phyloP scores from a whole-genome alignment of 2,329 filamentous ascomycete species.

The Amphichorda felina region DNA sequence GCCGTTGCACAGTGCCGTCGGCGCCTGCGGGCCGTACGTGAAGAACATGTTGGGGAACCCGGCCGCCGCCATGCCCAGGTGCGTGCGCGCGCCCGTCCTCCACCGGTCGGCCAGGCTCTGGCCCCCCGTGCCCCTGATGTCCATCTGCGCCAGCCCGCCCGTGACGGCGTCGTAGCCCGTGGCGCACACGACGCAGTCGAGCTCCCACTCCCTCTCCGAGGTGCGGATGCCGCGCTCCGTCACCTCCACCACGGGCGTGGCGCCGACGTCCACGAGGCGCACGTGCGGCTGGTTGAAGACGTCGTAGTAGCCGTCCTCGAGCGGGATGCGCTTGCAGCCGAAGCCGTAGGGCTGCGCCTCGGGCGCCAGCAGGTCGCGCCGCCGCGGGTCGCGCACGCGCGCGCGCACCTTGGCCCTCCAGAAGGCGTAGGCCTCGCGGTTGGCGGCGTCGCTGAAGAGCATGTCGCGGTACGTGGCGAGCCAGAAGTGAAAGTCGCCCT shows the following conservation, averaged over 20 bases:
- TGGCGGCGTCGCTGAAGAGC: conserved; percentile 26
- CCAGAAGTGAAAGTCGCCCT: conserved; percentile 35
- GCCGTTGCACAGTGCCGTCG: conserved; percentile 23
- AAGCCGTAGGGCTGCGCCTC: conserved; percentile 29
- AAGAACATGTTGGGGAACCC: conserved; percentile 35
- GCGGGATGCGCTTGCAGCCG: conserved; percentile 29
- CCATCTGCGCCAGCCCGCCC: conserved; percentile 25
- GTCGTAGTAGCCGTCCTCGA: conserved; percentile 39
- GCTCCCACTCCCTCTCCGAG: conserved; percentile 16
- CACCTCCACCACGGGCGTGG: conserved; percentile 27
- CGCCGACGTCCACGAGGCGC: conserved; percentile 30
- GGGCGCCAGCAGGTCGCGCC: conserved; percentile 33
- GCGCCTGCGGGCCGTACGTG: conserved; percentile 26
- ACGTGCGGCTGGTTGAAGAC: conserved; percentile 31
- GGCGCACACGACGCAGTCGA: conserved; percentile 17
- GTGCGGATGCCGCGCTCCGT: conserved; percentile 24
- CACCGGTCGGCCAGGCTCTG: conserved; percentile 21
- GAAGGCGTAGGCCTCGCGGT: conserved; percentile 32
- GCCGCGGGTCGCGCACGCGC: conserved; percentile 30
- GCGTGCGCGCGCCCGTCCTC: conserved; percentile 19
- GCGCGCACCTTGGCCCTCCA: conserved; percentile 30
- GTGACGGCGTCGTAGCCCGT: conserved; percentile 31
- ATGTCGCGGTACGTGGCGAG: conserved; percentile 32
- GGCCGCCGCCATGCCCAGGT: conserved; percentile 25
- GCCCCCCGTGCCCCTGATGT: conserved; percentile 19